Percentiles rank a stretch among this genome's conserved stretches.
Conservation (phyloP, 192 early-diverging fungal species). For the Ambispora gerdemannii region DNA sequence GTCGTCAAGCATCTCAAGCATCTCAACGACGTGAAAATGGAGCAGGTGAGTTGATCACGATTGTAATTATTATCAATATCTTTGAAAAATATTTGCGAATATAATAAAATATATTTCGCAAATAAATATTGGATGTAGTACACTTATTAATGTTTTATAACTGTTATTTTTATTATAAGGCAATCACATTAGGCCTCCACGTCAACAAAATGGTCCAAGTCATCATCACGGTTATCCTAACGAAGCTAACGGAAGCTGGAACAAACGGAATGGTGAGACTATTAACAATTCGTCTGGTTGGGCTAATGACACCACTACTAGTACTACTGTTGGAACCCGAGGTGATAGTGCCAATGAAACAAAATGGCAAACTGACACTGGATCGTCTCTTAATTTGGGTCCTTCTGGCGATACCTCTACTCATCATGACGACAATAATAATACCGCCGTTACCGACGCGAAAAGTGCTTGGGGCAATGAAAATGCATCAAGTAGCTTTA, state of each 20-base stretch:
- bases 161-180: too few relatives aligned
- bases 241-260: neutral
- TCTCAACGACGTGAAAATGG: conserved; percentile 24
- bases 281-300: conserved; percentile 6
- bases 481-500: neutral
- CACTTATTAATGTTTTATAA: too few relatives aligned
- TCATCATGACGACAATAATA: neutral
- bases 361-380: neutral
- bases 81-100: neutral
- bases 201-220: conserved; percentile 31
- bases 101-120: neutral
- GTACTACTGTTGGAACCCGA: conserved; percentile 4
- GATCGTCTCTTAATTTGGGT: neutral
- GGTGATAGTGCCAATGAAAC: neutral
- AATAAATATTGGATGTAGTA: too few relatives aligned
- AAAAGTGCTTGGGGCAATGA: neutral
- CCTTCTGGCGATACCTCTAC: neutral
- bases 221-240: neutral
- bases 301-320: neutral
- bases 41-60: conserved; percentile 7
- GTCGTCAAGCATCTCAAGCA: conserved; percentile 10
- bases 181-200: conserved; percentile 27
- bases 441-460: neutral
- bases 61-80: neutral
- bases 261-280: neutral